Conservation (phyloP, 2,329 filamentous ascomycete genomes). For the Penicillium sp. region DNA sequence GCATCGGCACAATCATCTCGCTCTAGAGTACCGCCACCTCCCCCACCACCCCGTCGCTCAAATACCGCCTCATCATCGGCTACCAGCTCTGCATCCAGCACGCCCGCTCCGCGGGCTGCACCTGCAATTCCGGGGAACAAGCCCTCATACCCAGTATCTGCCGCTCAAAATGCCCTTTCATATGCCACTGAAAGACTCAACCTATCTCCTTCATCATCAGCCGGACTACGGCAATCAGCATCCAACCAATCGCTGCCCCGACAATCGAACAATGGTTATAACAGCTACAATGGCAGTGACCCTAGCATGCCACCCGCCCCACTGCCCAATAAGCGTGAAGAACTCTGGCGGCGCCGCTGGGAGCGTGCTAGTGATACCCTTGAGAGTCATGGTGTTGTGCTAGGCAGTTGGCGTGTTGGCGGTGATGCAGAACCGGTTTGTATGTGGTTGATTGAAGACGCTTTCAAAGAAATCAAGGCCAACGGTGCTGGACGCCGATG, state of each 20-base stretch:
- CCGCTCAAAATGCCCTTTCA: slow-evolving; percentile 29
- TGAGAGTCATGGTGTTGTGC: slow-evolving; percentile 41
- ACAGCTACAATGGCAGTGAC: slow-evolving; percentile 13
- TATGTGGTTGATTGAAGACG: slow-evolving; percentile 44
- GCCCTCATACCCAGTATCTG: slow-evolving; percentile 27
- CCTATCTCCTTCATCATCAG: slow-evolving; percentile 20
- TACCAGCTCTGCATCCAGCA: slow-evolving; percentile 13
- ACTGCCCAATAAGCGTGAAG: slow-evolving; percentile 48
- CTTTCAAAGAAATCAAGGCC: slow-evolving; percentile 27
- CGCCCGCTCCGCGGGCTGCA: slow-evolving; percentile 16
- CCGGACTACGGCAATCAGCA: slow-evolving; percentile 19
- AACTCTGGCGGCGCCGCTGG: slow-evolving; percentile 52
- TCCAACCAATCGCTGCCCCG: slow-evolving; percentile 24
- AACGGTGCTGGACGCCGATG: slow-evolving; percentile 1
- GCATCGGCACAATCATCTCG: slow-evolving; percentile 7
- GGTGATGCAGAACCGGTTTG: slow-evolving; percentile 47
- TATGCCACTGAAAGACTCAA: slow-evolving; percentile 33
- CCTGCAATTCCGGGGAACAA: slow-evolving; percentile 18
- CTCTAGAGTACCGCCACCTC: slow-evolving; percentile 31
- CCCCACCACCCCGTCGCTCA: slow-evolving; percentile 33
- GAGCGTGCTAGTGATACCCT: slow-evolving; percentile 46
- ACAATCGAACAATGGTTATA: slow-evolving; percentile 14
- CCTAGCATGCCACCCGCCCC: slow-evolving; percentile 27
- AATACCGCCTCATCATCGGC: slow-evolving; percentile 30
- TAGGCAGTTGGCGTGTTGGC: slow-evolving; percentile 49